These are phyloP conservation scores for Aspergillus sp. DNA, from an alignment of 2,329 filamentous ascomycete genomes.

Conservation along the genomic window DNA sequence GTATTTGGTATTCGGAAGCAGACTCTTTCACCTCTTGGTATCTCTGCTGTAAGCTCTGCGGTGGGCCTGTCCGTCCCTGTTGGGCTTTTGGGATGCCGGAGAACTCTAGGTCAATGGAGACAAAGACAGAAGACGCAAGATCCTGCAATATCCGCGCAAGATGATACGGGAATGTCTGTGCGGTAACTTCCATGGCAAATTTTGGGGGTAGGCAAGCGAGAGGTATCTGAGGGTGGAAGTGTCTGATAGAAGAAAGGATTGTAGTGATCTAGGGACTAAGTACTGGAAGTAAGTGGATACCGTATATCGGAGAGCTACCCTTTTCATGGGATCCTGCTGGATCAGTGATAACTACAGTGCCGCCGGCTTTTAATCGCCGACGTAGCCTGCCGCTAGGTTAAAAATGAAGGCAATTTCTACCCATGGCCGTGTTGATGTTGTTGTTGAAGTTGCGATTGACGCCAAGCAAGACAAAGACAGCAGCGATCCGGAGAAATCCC, in stretches of 20 bases:
- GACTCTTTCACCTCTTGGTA: conserved; percentile 62
- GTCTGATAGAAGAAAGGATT: not conserved
- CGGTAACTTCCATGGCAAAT: conserved; percentile 57
- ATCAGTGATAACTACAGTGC: not conserved
- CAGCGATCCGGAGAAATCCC: conserved; percentile 21
- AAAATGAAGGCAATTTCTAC: not conserved
- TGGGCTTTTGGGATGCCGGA: conserved; percentile 59
- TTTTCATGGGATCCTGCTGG: not conserved
- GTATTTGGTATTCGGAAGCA: conserved; percentile 62
- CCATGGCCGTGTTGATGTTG: not conserved
- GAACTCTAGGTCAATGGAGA: conserved; percentile 66
- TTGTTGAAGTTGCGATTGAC: not conserved
- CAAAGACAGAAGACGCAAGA: conserved; percentile 60
- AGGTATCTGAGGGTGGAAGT: not conserved
- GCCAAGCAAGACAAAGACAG: not conserved
- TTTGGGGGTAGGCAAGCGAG: not conserved
- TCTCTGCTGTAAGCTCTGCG: conserved; percentile 54
- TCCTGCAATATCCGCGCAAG: conserved; percentile 58
- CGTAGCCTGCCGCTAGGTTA: not conserved
- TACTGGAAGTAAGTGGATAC: not conserved
- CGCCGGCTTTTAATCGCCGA: not conserved
- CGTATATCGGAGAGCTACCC: not conserved
- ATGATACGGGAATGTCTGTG: conserved; percentile 48
- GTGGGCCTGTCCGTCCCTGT: conserved; percentile 43
- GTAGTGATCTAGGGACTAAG: not conserved